Base-by-base conservation (phyloP, 345 rosid genomes). In the Mallotus nudiflorus region DNA sequence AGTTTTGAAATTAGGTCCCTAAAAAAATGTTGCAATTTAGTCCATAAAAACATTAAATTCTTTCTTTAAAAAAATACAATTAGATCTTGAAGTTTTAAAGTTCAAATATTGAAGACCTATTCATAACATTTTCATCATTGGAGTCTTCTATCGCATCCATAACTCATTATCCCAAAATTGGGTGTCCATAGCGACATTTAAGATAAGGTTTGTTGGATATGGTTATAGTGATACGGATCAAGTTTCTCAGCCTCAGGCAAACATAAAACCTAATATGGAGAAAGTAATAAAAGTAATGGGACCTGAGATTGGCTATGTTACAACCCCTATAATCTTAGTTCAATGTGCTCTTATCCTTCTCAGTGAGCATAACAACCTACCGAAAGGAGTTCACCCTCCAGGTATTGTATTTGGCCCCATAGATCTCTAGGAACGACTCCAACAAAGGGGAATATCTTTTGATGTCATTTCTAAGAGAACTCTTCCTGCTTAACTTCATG, bases 301-400 rank as follows among this genome's bases (percentile, higher is more conserved):
- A 78, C 98, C 97, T 66, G 96, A 91, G 77, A 83, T 93, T 42
- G 98, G 97, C 74, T 93, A 93, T 45, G 20, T 91, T 78, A 84
- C 92, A 9, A 88, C 96, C 3, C 96, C 94, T 0, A 88, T 93
- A 46, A 65, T 80, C 44, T 77, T 91, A 29, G 58, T 91, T 51
- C 97, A 88, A 33, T 93, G 97, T 4, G 91, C 91, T 65, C 86
- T 88, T 46, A 75, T 89, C 16, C 75, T 86, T 31, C 78, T 89
- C 70, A 75, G 88, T 5, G 81, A 86, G 65, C 90, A 91, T 0
- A 70, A 75, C 65, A 78, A 75, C 69, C 82, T 93, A 58, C 94
- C 93, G 0, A 85, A 81, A 45, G 96, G 96, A 72, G 86, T 82
- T 54, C 82, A 79, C 37, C 85, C 98, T 7, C 97, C 97, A 0